phyloP scores from a whole-genome alignment of 768 basidiomycete species.

The Strobilomyces confusus region DNA sequence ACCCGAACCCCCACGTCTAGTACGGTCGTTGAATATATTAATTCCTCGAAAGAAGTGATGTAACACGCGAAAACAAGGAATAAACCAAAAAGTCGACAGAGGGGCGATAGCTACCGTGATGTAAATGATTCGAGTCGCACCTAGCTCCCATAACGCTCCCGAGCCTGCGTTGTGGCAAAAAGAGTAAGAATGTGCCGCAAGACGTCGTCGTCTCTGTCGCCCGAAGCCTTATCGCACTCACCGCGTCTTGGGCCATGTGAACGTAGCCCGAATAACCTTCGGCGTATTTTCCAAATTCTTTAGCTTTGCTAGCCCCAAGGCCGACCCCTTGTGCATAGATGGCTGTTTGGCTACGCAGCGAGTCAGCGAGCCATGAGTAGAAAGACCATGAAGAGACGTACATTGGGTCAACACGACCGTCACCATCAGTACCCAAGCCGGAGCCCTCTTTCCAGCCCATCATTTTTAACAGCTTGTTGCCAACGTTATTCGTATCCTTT shows the following conservation, averaged over 20 bases:
- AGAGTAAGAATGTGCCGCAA: constrained; percentile 23
- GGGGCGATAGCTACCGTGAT: constrained; percentile 6
- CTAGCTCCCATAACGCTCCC: constrained; percentile 34
- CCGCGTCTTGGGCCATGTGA: constrained; percentile 68
- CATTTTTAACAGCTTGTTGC: constrained; percentile 91
- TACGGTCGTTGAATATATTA: constrained; percentile 10
- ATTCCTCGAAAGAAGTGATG: constrained; percentile 15
- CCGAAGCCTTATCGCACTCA: constrained; percentile 33
- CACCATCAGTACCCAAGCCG: constrained; percentile 77
- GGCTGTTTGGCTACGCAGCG: constrained; percentile 61
- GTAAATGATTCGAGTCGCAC: constrained; percentile 9
- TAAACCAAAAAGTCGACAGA: constrained; percentile 15
- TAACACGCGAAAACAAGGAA: constrained; percentile 9
- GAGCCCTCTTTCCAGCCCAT: constrained; percentile 97
- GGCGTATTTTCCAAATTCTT: constrained; percentile 69
- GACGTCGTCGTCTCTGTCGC: constrained; percentile 20
- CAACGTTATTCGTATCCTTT: constrained; percentile 81
- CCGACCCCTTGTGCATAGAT: constrained; percentile 88
- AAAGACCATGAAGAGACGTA: constrained; percentile 23
- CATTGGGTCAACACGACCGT: constrained; percentile 88
- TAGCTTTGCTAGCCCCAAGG: constrained; percentile 88
- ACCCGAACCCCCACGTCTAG: background rate
- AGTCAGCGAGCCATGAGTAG: constrained; percentile 6
- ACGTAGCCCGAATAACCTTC: constrained; percentile 70
- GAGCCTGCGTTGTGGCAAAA: constrained; percentile 28